These are phyloP conservation scores for Pelargonium nanum DNA, from an alignment of 345 rosid species.

Conservation along the genomic window DNA sequence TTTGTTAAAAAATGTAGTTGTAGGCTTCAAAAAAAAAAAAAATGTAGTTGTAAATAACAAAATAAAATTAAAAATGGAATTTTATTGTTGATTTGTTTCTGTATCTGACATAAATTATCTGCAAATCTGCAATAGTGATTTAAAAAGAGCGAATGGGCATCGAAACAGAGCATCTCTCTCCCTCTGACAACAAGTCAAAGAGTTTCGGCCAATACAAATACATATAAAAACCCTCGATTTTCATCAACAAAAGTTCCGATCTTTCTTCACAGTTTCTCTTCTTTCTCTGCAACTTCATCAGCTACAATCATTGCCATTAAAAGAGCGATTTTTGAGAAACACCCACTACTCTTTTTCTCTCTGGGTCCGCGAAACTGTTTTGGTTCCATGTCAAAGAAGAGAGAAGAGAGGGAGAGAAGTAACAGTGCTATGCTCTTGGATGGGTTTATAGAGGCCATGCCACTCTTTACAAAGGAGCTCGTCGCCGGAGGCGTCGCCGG, in stretches of 20 bases:
- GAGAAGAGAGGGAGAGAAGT: slow-evolving; percentile 41
- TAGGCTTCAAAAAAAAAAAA: no score
- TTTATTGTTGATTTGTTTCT: no score
- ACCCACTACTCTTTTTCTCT: slow-evolving; percentile 9
- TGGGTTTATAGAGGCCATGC: slow-evolving; percentile 56
- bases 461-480: slow-evolving; percentile 71
- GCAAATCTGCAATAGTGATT: no score
- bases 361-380: background rate
- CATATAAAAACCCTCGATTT: slow-evolving; percentile 20
- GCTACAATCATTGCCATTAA: background rate
- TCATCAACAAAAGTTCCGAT: slow-evolving; percentile 13
- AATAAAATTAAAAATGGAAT: no score
- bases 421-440: slow-evolving; percentile 16
- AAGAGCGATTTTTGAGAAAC: background rate
- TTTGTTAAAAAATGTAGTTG: no score
- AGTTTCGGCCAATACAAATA: background rate
- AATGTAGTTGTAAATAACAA: no score
- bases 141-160: no score
- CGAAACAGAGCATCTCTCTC: background rate
- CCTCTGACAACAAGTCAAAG: background rate
- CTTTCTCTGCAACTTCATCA: background rate
- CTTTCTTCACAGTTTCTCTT: slow-evolving; percentile 5
- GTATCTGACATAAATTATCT: no score
- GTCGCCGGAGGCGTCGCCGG: slow-evolving; percentile 89
- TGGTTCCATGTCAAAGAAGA: slow-evolving; percentile 38